Base-by-base conservation (phyloP, 345 rosid species). In the Bruguiera parviflora region DNA sequence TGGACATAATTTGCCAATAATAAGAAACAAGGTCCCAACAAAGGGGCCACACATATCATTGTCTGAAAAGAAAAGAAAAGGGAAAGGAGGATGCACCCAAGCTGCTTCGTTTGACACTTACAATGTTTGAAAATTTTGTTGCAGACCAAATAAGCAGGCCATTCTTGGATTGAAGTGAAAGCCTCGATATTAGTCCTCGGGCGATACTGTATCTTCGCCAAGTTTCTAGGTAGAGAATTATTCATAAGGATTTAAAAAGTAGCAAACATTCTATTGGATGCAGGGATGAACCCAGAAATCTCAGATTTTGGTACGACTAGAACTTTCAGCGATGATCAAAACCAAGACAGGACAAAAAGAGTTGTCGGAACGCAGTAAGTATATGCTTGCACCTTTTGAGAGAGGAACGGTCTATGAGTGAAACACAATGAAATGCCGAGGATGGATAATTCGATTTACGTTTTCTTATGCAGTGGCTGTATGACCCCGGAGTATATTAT, bases 271-370 rank as follows among this genome's bases (percentile, higher is more conserved):
- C 80, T 86, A 43, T 71, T 87, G 3, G 96, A 91, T 60, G 73
- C 61, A 0, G 73, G 55, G 5, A 73, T 89, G 86, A 80, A 72
- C 16, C 91, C 91, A 0, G 87, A 87, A 69, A 87, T 89, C 46
- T 83, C 93, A 2, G 93, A 89, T 76, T 91, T 89, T 2, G 89
- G 93, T 0, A 65, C 84, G 85, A 91, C 93, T 0, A 87, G 87
- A 59, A 84, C 87, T 4, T 86, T 85, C 15, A 81, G 84, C 0
- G 83, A 76, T 0, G 84, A 83, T 70, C 86, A 87, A 71, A 58
- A 74, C 25, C 81, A 84, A 78, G 88, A 75, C 33, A n/a, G n/a
- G n/a, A n/a, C n/a, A n/a, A n/a, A n/a, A n/a, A n/a, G n/a, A n/a
- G n/a, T n/a, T n/a, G n/a, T n/a, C 0, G 92, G 93, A 77, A 89